These are phyloP conservation scores for Lathyrus tuberosus DNA, from an alignment of 306 rosid species.

Conservation along the genomic window DNA sequence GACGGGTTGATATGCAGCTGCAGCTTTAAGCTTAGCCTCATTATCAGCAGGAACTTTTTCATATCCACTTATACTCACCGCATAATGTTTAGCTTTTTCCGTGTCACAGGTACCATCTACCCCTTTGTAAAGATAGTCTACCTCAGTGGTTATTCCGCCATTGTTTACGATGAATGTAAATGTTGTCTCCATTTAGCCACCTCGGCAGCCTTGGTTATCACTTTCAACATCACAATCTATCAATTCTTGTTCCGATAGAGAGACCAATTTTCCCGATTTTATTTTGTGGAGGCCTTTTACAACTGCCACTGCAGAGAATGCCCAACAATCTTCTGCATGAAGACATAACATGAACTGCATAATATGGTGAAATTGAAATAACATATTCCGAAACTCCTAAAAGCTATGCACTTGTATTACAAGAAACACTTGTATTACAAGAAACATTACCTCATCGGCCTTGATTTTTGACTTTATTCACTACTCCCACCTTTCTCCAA, in stretches of 20 bases:
- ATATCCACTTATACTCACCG: constrained; percentile 54
- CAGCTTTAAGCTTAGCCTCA: constrained; percentile 58
- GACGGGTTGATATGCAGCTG: constrained; percentile 72
- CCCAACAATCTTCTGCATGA: constrained; percentile 80
- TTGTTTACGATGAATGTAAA: constrained; percentile 49
- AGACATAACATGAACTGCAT: background rate
- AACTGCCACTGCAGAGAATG: constrained; percentile 80
- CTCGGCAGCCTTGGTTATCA: constrained; percentile 66
- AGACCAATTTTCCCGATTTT: constrained; percentile 56
- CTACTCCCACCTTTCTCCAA: constrained; percentile 72
- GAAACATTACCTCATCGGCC: constrained; percentile 65
- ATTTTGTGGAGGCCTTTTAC: constrained; percentile 79
- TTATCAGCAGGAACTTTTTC: constrained; percentile 55
- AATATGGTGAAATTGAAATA: constrained; percentile 16
- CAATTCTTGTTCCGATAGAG: constrained; percentile 76
- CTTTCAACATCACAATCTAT: constrained; percentile 60
- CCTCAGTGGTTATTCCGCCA: constrained; percentile 55
- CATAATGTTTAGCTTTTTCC: constrained; percentile 25
- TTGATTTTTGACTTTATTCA: constrained; percentile 68
- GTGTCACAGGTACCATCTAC: constrained; percentile 46
- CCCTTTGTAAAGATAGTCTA: constrained; percentile 60
- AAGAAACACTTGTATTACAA: constrained; percentile 7
- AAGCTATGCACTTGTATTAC: background rate
- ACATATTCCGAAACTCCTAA: background rate
- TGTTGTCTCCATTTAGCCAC: constrained; percentile 73